Evolutionary conservation across 768 basidiomycete species (phyloP).

Genomic region (Suillus sp.): DNA sequence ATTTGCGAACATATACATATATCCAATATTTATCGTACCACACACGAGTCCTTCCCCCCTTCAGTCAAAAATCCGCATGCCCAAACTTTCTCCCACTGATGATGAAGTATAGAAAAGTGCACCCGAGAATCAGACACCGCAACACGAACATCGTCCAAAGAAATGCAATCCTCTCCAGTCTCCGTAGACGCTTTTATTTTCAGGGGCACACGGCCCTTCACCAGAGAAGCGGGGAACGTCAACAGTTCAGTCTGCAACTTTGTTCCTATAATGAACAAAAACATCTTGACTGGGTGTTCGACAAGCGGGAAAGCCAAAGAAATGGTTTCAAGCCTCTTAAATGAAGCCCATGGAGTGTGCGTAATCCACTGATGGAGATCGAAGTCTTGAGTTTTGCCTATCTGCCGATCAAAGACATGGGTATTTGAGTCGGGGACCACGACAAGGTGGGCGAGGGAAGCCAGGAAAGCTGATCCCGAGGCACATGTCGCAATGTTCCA

Average conservation of each 20-base stretch:
- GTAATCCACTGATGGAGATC: conserved; percentile 19
- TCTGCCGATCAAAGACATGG: neutral
- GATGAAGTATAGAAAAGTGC: neutral
- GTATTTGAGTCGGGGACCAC: conserved; percentile 19
- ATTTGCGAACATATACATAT: neutral
- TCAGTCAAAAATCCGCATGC: neutral
- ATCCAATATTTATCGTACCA: neutral
- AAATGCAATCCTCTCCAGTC: neutral
- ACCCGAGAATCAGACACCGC: neutral
- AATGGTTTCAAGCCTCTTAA: conserved; percentile 28
- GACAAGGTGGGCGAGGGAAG: conserved; percentile 40
- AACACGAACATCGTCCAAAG: neutral
- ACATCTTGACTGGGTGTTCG: neutral
- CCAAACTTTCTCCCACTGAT: conserved; percentile 1
- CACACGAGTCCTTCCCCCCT: neutral
- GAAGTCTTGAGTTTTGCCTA: neutral
- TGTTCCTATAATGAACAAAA: neutral
- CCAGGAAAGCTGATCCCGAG: conserved; percentile 35
- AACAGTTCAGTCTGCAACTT: neutral
- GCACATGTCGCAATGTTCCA: conserved; percentile 20
- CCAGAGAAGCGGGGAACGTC: neutral
- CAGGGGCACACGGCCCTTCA: neutral
- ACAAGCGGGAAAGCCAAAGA: neutral
- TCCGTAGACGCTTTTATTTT: neutral
- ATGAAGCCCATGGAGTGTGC: conserved; percentile 20